A percentile compares a stretch with the other conserved stretches of the same genome.
Evolutionary conservation across 495 filamentous ascomycete genomes (phyloP).

Genomic region (Xylaria acuta): DNA sequence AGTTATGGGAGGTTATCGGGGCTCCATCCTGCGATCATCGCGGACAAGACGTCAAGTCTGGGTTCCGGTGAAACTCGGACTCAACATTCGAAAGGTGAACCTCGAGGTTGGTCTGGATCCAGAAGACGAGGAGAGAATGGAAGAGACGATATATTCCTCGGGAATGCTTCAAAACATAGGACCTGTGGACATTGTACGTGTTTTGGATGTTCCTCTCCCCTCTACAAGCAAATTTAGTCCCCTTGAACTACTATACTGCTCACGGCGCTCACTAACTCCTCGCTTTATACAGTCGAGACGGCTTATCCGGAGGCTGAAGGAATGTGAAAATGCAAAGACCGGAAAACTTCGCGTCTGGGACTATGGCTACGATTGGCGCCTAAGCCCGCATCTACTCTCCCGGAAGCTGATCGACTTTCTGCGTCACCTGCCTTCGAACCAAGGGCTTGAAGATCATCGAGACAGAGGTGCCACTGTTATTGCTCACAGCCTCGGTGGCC

Average conservation of each 20-base stretch:
- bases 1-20: constrained; percentile 88
- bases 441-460: constrained; percentile 50
- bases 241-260: not conserved
- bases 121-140: constrained; percentile 87
- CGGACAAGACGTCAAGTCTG: constrained; percentile 82
- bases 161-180: constrained; percentile 92
- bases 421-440: constrained; percentile 76
- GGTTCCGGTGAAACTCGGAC: constrained; percentile 92
- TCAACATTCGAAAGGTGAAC: constrained; percentile 92
- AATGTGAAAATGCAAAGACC: constrained; percentile 71
- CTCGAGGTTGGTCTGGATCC: constrained; percentile 83
- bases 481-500: constrained; percentile 86
- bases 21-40: constrained; percentile 86
- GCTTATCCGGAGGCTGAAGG: constrained; percentile 77
- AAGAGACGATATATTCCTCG: constrained; percentile 77
- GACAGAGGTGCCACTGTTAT: constrained; percentile 79
- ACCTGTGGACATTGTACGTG: constrained; percentile 75
- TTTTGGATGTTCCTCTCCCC: not conserved
- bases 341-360: constrained; percentile 82
- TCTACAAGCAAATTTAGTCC: not conserved
- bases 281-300: constrained; percentile 57
- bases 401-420: constrained; percentile 72
- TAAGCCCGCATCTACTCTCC: constrained; percentile 82
- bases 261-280: not conserved
- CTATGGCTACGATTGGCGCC: constrained; percentile 95